Evolutionary conservation across 2,329 filamentous ascomycete genomes (phyloP), one percentile per base, ranked within the genome.

Genomic region (Colletotrichum lini): DNA sequence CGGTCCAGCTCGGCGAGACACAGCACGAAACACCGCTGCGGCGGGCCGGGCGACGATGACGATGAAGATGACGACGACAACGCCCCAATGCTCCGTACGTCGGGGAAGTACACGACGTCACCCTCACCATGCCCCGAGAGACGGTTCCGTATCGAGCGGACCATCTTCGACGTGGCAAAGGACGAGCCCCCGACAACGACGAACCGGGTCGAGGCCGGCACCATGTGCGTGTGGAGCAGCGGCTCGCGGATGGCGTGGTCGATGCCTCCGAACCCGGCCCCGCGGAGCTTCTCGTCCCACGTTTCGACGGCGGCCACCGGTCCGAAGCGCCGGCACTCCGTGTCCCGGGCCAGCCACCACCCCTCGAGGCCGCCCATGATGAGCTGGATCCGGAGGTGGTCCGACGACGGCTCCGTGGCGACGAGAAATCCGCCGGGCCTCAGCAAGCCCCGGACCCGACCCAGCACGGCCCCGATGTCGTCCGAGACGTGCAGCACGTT

Each of bases 401-500:
- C 63, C 1, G 63, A 65, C 1, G 63, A 52, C 2, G 63, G 73
- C 60, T 80, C 79, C 4, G 77, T 73, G 1, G 80, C 65, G 8
- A 79, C 60, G 2, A 81, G 75, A 40, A 77, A 77, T 3, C 79
- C 79, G 3, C 77, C 78, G 0, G 79, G 78, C 45, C 75, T 78
- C 3, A 81, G 70, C 0, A 81, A 69, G 4, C 47, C 67, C 10
- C 69, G 73, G 0, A 75, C 73, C n/a, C 79, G 75, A 1, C 65
- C 59, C 35, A 81, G 52, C 1, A 79, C 77, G 2, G 65, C 59
- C 3, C 75, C 66, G 1, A 80, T 70, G 15, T 74, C 73, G 1
- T 67, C 70, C 0, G 78, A 80, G 1, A 78, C 78, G 38, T 81
- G 78, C 1, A 80, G 58, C 10, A 79, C 78, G 23, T 79, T 79